phyloP scores from a whole-genome alignment of 2,329 filamentous ascomycete species.

The Colletotrichum sp. region DNA sequence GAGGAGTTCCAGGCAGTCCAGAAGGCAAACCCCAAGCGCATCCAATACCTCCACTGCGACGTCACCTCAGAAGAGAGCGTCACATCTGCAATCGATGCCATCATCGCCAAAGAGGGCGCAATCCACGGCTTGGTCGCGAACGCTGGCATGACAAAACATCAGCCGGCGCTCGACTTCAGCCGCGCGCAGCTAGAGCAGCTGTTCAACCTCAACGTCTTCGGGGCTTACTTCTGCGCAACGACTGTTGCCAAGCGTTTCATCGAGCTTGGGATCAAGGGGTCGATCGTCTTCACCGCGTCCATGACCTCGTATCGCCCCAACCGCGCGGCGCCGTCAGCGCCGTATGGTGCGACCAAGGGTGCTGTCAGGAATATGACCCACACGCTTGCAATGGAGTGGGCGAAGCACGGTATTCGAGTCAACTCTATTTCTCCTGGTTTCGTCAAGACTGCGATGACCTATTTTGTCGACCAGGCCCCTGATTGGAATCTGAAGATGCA shows the following conservation, averaged over 20 bases:
- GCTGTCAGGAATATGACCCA: slow-evolving; percentile 45
- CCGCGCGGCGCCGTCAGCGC: slow-evolving; percentile 52
- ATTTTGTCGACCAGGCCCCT: slow-evolving; percentile 53
- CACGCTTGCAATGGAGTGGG: slow-evolving; percentile 52
- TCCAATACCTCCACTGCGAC: slow-evolving; percentile 51
- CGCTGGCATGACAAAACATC: slow-evolving; percentile 41
- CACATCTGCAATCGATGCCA: slow-evolving; percentile 41
- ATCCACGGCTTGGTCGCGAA: slow-evolving; percentile 38
- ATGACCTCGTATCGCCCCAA: slow-evolving; percentile 55
- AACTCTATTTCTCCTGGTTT: slow-evolving; percentile 52
- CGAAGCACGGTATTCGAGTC: slow-evolving; percentile 47
- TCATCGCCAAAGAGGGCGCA: slow-evolving; percentile 40
- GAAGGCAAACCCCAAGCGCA: slow-evolving; percentile 43
- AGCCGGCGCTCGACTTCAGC: slow-evolving; percentile 42
- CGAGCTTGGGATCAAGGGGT: slow-evolving; percentile 35
- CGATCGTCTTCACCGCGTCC: slow-evolving; percentile 49
- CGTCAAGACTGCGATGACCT: slow-evolving; percentile 50
- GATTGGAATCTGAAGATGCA: slow-evolving; percentile 63
- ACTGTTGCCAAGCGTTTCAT: slow-evolving; percentile 48
- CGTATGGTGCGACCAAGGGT: slow-evolving; percentile 51
- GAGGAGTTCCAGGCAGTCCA: slow-evolving; percentile 34
- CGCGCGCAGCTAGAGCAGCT: neutral
- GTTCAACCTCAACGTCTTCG: slow-evolving; percentile 49
- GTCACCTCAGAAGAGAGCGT: slow-evolving; percentile 47
- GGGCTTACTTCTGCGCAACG: slow-evolving; percentile 48